These are phyloP conservation scores for Cyamopsis tetragonoloba DNA, from an alignment of 306 rosid species.

Conservation along the genomic window DNA sequence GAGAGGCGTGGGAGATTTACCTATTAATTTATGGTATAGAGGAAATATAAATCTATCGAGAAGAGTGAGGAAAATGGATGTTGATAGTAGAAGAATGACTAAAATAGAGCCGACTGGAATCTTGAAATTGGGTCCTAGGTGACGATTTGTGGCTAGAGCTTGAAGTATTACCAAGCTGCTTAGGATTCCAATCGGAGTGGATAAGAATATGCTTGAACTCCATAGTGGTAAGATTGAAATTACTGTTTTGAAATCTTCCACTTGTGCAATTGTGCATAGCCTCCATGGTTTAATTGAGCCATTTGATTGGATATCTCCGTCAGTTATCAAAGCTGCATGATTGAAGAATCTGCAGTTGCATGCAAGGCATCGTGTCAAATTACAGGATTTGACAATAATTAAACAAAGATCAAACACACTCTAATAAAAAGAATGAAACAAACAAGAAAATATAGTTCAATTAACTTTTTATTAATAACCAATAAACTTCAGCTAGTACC, in stretches of 20 bases:
- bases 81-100: constrained; percentile 35
- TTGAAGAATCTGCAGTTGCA: constrained; percentile 45
- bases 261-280: constrained; percentile 52
- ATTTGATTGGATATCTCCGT: constrained; percentile 42
- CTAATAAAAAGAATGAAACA: no score
- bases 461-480: no score
- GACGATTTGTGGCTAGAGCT: constrained; percentile 56
- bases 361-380: neutral
- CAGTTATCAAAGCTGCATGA: constrained; percentile 39
- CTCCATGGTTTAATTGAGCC: constrained; percentile 53
- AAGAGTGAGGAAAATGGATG: constrained; percentile 36
- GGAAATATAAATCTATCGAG: constrained; percentile 50
- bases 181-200: constrained; percentile 42
- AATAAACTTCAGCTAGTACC: constrained; percentile 31
- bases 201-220: constrained; percentile 45
- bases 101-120: constrained; percentile 42
- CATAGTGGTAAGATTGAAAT: constrained; percentile 48
- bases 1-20: constrained; percentile 35
- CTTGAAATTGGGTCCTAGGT: constrained; percentile 46
- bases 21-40: constrained; percentile 32
- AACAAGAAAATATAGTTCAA: neutral
- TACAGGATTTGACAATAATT: no score
- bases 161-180: constrained; percentile 52
- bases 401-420: no score
- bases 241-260: constrained; percentile 48